Evolutionary conservation across 192 early-diverging fungal species (phyloP).

Genomic region (Chytriomyces confervae): DNA sequence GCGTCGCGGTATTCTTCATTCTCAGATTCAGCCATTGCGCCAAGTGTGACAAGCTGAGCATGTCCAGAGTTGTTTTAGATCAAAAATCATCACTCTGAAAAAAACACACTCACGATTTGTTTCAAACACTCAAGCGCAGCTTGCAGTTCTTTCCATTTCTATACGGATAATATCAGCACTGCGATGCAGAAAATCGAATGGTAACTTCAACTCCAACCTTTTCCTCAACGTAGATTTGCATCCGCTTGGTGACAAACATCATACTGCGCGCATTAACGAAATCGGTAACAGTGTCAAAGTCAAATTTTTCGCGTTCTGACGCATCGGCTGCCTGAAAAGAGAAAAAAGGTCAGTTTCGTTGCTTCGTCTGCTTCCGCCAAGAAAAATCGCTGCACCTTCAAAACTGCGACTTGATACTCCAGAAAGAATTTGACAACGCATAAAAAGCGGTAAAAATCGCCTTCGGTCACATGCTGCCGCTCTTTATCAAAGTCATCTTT

Average conservation of each 20-base stretch:
- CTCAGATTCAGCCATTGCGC: conserved; percentile 57
- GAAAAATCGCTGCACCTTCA: conserved; percentile 6
- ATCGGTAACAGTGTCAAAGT: conserved; percentile 53
- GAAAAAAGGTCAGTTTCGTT: background rate
- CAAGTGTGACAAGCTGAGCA: conserved; percentile 54
- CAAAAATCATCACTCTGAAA: conserved; percentile 1
- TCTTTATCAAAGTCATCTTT: conserved; percentile 54
- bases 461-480: conserved; percentile 42
- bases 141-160: conserved; percentile 61
- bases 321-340: conserved; percentile 1
- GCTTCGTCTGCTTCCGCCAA: background rate
- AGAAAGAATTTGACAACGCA: conserved; percentile 50
- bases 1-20: conserved; percentile 60
- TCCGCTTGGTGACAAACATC: conserved; percentile 42
- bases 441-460: conserved; percentile 44
- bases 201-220: conserved; percentile 29
- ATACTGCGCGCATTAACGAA: conserved; percentile 46
- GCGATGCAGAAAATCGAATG: too few species aligned
- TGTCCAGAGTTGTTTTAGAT: background rate
- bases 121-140: conserved; percentile 64
- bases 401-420: conserved; percentile 39
- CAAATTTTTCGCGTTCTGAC: conserved; percentile 27
- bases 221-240: conserved; percentile 44
- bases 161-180: conserved; percentile 14
- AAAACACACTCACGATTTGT: conserved; percentile 59